These are phyloP conservation scores for Backusella tarrabulga DNA, from an alignment of 192 early-diverging fungal species.

Conservation along the genomic window DNA sequence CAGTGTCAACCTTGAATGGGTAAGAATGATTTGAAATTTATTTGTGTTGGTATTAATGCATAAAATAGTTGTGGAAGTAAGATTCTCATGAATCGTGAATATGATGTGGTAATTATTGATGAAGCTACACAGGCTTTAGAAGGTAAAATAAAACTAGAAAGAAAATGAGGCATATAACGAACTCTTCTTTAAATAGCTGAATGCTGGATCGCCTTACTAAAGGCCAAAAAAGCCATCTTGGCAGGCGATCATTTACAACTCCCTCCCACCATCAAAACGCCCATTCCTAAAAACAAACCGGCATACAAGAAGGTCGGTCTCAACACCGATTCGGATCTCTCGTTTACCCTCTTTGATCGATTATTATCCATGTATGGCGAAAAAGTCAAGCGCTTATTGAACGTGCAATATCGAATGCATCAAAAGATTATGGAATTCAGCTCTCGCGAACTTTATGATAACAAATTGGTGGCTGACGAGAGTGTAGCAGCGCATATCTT, in stretches of 20 bases:
- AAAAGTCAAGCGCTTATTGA: slow-evolving; percentile 64
- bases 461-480: slow-evolving; percentile 59
- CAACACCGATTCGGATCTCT: slow-evolving; percentile 30
- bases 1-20: slow-evolving; percentile 81
- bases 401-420: slow-evolving; percentile 91
- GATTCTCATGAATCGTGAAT: slow-evolving; percentile 53
- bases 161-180: not conserved
- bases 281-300: slow-evolving; percentile 10
- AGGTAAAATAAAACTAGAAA: not conserved
- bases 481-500: slow-evolving; percentile 66
- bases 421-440: slow-evolving; percentile 77
- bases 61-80: slow-evolving; percentile 37
- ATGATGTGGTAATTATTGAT: slow-evolving; percentile 87
- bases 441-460: slow-evolving; percentile 67
- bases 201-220: slow-evolving; percentile 86
- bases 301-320: slow-evolving; percentile 11
- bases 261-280: slow-evolving; percentile 81
- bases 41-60: not conserved
- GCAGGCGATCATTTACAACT: slow-evolving; percentile 91
- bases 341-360: slow-evolving; percentile 80
- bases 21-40: not conserved
- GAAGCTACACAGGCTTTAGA: slow-evolving; percentile 84
- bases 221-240: slow-evolving; percentile 69
- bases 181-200: slow-evolving; percentile 48
- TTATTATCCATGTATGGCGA: slow-evolving; percentile 59